A percentile compares a stretch with the other conserved stretches of the same genome.
Evolutionary conservation across 306 rosid species (phyloP).

Genomic region (Cicer cuneatum): DNA sequence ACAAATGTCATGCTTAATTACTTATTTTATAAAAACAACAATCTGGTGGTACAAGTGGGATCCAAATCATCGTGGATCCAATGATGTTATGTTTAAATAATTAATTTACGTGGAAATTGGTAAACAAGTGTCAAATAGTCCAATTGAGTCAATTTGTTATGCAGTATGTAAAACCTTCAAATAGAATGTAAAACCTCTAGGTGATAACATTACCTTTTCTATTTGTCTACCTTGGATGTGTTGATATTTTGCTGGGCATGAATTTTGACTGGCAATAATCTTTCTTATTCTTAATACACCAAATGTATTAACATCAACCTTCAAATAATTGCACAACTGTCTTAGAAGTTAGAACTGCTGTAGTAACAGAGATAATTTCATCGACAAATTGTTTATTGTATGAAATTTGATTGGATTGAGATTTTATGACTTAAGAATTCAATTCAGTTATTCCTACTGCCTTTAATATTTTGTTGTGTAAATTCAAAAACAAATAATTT

Average conservation of each 20-base stretch:
- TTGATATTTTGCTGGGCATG: not conserved
- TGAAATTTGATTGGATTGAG: constrained; percentile 3
- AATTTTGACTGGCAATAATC: not conserved
- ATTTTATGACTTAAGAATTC: not conserved
- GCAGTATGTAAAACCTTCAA: not conserved
- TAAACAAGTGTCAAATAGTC: not conserved
- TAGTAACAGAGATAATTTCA: not conserved
- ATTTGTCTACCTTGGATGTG: not conserved
- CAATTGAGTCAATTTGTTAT: not conserved
- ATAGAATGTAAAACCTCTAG: too few species aligned
- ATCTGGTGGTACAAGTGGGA: not conserved
- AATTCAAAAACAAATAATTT: not conserved
- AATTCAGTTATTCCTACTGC: constrained; percentile 13
- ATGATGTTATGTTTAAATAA: not conserved
- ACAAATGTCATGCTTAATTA: not conserved
- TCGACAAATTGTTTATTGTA: not conserved
- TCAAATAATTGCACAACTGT: not conserved
- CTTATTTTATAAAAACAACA: not conserved
- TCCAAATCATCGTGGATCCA: not conserved
- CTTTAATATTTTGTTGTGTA: not conserved
- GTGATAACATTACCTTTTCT: not conserved
- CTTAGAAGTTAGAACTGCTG: not conserved
- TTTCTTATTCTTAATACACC: not conserved
- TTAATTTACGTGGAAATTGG: not conserved
- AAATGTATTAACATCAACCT: not conserved